Conservation (phyloP, 2,329 filamentous ascomycete genomes). For the Lecanoromycetidae sp. region DNA sequence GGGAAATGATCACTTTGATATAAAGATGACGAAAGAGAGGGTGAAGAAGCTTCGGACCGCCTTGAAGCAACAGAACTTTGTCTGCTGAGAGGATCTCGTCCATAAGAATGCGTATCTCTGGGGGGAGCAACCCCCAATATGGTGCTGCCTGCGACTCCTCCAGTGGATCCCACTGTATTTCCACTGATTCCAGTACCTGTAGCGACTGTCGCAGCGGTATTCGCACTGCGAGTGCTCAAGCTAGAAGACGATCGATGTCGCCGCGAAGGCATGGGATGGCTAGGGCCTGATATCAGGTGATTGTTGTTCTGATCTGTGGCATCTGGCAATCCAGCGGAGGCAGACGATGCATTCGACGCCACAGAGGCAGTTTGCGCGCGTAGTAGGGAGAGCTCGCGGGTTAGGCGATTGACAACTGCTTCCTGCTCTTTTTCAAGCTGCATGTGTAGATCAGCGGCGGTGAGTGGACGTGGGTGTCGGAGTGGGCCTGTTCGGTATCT, state of each 20-base stretch:
- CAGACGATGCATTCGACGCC: constrained; percentile 47
- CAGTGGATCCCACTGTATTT: constrained; percentile 23
- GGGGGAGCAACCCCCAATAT: constrained; percentile 34
- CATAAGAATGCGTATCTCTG: constrained; percentile 26
- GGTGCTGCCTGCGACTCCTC: constrained; percentile 26
- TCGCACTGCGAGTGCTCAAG: constrained; percentile 35
- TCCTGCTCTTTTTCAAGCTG: constrained; percentile 94
- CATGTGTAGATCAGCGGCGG: constrained; percentile 75
- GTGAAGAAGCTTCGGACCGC: constrained; percentile 25
- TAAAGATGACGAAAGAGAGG: constrained; percentile 22
- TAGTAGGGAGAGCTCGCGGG: constrained; percentile 75
- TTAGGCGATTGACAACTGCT: constrained; percentile 85
- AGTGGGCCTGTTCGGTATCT: constrained; percentile 51
- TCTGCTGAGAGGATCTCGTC: constrained; percentile 27
- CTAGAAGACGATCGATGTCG: constrained; percentile 46
- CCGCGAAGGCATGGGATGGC: constrained; percentile 41
- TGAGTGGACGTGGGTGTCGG: constrained; percentile 76
- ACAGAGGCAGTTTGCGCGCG: constrained; percentile 55
- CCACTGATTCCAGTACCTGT: constrained; percentile 21
- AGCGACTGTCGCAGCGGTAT: constrained; percentile 20
- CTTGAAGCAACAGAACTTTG: constrained; percentile 32
- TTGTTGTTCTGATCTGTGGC: constrained; percentile 32
- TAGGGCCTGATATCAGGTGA: constrained; percentile 33
- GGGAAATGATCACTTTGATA: constrained; percentile 24
- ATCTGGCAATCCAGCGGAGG: constrained; percentile 40